Evolutionary conservation across 1,284 basidiomycete species (phyloP), one percentile per base, ranked within the genome.

Genomic region (Cutaneotrichosporon cavernicola): DNA sequence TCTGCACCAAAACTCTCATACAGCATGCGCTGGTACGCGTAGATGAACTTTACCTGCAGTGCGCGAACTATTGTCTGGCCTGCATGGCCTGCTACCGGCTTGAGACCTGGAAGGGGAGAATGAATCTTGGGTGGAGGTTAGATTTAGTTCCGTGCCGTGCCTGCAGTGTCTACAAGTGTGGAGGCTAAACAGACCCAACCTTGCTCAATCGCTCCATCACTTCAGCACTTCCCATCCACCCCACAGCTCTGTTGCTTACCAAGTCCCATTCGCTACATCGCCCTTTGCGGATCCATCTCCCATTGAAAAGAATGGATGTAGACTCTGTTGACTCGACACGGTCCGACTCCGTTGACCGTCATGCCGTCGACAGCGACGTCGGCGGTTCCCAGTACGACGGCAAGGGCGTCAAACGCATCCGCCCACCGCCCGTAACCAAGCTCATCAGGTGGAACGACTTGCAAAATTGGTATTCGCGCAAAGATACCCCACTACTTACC

Each of bases 361-460:
- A 36, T 36, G 11, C 18, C 43, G 43, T n/a, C 43, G 49, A 51
- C 49, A 51, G 22, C 49, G 49, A 51, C 18, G 18, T 46, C 18
- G 18, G 43, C 43, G 14, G 40, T 18, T 43, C 40, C 11, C 40
- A 43, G 16, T 43, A 43, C 40, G 18, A 46, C 18, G 43, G 43
- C 43, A 46, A 46, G 43, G 5, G 43, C 18, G 18, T 22, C 49
- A 51, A 51, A 18, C 21, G 49, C 11, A 30, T 51, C 14, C 13
- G 34, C 8, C 4, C n/a, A 5, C 32, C 53, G 13, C 30, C 34
- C 14, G n/a, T 56, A 4, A 56, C 53, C 43, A 56, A 62, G 34
- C 53, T 31, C 10, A 30, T 38, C 32, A 62, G 58, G 26, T 73
- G 72, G 69, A 36, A 68, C 21, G 72, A 75, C 65, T 61, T 73